Percentiles rank a stretch among this genome's conserved stretches.
Conservation (phyloP, 768 basidiomycete species). For the Vishniacozyma victoriae region DNA sequence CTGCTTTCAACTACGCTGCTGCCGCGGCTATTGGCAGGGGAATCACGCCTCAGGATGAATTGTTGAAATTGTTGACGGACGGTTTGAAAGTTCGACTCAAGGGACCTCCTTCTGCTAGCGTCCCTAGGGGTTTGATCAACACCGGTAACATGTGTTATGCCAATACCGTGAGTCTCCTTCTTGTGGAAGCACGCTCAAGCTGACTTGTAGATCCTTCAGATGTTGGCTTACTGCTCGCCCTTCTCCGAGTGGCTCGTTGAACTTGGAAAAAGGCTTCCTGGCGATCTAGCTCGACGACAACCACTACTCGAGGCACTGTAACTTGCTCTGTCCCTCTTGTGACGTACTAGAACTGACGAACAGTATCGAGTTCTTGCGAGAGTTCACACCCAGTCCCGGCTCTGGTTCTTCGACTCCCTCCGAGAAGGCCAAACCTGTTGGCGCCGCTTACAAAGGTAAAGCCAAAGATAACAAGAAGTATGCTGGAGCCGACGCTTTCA, state of each 20-base stretch:
- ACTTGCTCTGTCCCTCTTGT: conserved; percentile 15
- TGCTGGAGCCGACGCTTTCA: conserved; percentile 55
- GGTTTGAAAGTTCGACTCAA: conserved; percentile 32
- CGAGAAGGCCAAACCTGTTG: no score
- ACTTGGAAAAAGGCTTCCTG: conserved; percentile 56
- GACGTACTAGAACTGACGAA: conserved; percentile 49
- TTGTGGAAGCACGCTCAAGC: no score
- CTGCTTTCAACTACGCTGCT: conserved; percentile 33
- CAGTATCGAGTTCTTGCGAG: conserved; percentile 61
- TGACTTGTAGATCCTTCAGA: conserved; percentile 62
- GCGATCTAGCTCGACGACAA: conserved; percentile 47
- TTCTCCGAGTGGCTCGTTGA: conserved; percentile 74
- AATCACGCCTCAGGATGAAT: conserved; percentile 33
- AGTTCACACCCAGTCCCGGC: conserved; percentile 53
- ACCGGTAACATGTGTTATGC: conserved; percentile 97
- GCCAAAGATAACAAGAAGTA: conserved; percentile 10
- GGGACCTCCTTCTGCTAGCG: conserved; percentile 5
- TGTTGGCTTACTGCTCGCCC: conserved; percentile 79
- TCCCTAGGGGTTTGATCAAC: conserved; percentile 72
- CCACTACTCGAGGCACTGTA: conserved; percentile 51
- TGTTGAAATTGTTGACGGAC: conserved; percentile 29
- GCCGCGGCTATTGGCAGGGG: conserved; percentile 29
- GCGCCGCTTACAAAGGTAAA: conserved; percentile 9
- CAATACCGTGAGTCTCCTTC: conserved; percentile 65
- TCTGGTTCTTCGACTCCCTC: conserved; percentile 7